phyloP scores from a whole-genome alignment of 169 alveolate genomes.

The Plasmodium sp. region DNA sequence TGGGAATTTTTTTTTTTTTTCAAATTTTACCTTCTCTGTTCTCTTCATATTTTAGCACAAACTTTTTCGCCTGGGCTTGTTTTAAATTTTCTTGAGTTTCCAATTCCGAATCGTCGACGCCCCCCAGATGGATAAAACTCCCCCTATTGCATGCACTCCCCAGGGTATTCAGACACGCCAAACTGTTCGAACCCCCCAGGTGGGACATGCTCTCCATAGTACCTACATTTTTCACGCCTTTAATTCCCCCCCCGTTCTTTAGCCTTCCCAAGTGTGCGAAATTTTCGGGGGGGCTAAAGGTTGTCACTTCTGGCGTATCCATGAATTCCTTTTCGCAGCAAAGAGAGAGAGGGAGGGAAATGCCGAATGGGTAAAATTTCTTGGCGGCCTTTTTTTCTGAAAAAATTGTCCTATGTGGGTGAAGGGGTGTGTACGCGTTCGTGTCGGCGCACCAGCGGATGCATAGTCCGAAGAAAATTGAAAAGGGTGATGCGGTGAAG shows the following conservation, averaged over 20 bases:
- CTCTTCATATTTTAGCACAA: conserved; percentile 20
- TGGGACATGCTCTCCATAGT: neutral
- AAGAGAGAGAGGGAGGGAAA: neutral
- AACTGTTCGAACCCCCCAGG: neutral
- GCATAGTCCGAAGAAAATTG: neutral
- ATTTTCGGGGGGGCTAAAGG: neutral
- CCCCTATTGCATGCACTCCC: neutral
- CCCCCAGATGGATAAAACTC: neutral
- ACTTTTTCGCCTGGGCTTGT: neutral
- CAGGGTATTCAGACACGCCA: neutral
- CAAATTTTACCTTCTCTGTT: conserved; percentile 24
- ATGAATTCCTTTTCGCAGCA: neutral
- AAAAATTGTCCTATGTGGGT: neutral
- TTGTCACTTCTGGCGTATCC: neutral
- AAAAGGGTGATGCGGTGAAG: neutral
- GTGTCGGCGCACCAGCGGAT: neutral
- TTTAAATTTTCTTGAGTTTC: neutral
- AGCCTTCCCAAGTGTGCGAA: neutral
- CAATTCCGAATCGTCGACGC: neutral
- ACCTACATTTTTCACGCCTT: neutral
- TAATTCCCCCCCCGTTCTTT: conserved; percentile 5
- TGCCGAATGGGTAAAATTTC: neutral
- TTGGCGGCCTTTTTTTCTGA: neutral
- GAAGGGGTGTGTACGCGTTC: neutral
- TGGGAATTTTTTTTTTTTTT: neutral